Conservation (phyloP, 2,329 filamentous ascomycete species). For the Calonectria naviculata region DNA sequence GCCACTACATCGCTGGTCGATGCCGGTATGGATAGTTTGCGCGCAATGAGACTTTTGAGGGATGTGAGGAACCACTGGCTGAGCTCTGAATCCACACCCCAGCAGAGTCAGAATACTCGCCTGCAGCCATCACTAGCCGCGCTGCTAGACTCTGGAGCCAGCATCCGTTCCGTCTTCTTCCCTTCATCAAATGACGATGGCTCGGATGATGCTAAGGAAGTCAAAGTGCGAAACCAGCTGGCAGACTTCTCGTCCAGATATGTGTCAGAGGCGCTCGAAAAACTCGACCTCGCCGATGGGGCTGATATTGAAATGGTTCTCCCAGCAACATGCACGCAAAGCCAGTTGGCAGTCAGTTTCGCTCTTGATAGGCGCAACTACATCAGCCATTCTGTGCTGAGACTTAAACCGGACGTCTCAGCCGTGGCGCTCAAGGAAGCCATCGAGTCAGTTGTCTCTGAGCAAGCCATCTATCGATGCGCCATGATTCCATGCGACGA, state of each 20-base stretch:
- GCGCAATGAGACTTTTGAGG: not conserved
- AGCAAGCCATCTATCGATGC: not conserved
- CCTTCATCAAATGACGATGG: not conserved
- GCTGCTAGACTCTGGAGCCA: not conserved
- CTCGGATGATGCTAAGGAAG: not conserved
- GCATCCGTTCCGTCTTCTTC: not conserved
- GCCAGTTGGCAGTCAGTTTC: not conserved
- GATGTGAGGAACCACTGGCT: not conserved
- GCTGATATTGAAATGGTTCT: not conserved
- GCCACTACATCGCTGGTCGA: not conserved
- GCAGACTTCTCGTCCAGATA: not conserved
- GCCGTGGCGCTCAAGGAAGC: not conserved
- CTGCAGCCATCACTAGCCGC: not conserved
- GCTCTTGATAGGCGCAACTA: not conserved
- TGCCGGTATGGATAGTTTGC: not conserved
- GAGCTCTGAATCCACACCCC: not conserved
- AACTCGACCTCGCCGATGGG: not conserved
- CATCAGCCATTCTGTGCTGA: not conserved
- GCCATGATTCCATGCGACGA: not conserved
- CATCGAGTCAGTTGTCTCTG: not conserved
- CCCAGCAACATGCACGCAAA: not conserved
- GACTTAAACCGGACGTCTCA: not conserved
- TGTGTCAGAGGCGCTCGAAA: not conserved
- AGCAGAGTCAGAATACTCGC: not conserved
- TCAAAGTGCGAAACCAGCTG: not conserved